Evolutionary conservation across 495 filamentous ascomycete genomes (phyloP), one percentile per base, ranked within the genome.

Genomic region (Aspergillus olivimuriae): DNA sequence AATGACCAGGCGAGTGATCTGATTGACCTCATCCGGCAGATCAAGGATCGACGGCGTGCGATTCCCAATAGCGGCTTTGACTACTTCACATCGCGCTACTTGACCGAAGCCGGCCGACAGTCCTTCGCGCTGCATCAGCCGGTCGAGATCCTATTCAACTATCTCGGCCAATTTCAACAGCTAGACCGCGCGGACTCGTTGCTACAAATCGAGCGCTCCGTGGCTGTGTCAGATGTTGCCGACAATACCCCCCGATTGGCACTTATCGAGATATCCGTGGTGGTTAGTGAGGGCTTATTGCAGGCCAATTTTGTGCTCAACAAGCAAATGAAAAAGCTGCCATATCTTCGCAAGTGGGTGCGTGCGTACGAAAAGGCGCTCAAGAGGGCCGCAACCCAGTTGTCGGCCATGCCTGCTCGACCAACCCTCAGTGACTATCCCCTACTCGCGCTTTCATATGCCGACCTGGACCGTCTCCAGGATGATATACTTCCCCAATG

Each of bases 41-140:
- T 40, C 3, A 52, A 52, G 30, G 51, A 53, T n/a, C 14, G 14
- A 6, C 30, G 56, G 2, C 39, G 52, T 2, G 22, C 22, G 4
- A 19, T 59, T 0, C 52, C 52, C 11, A 35, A 44, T 2, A 60
- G 55, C 36, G 61, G 62, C 7, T 36, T 40, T 22, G 34, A 48
- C 2, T 62, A 61, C 34, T 62, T 56, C 40, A 45, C 51, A n/a
- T 48, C 39, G n/a, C n/a, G n/a, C n/a, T n/a, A 14, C 40, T 31
- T 4, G 47, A 14, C 10, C 34, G 33, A 12, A 39, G 22, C 1
- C 16, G n/a, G n/a, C n/a, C n/a, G n/a, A n/a, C n/a, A n/a, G n/a
- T 39, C 35, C 10, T 41, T 33, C 12, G 10, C 21, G 0, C 7
- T 19, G 2, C 37, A 51, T 22, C 10, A 22, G 15, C 36, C 34